Base-by-base conservation (phyloP, 371 early-diverging fungal species). In the Mucor plumbeus region DNA sequence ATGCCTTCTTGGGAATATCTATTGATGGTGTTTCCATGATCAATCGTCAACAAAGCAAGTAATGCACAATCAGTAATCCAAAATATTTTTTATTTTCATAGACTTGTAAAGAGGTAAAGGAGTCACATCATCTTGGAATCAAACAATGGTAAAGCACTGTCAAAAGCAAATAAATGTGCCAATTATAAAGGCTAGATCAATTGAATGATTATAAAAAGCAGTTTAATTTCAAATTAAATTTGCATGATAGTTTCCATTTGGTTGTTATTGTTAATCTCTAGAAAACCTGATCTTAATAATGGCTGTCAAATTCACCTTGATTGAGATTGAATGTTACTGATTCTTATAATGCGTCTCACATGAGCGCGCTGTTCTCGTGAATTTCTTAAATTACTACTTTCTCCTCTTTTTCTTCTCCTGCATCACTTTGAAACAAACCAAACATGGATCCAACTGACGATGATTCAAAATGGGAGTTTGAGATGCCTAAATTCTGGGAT, bases 1-100 rank as follows among this genome's bases (percentile, higher is more conserved):
- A 72, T 9, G 79, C 77, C 43, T 76, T 79, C 26, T 74, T 76
- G 31, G 80, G 74, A 26, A 69, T 62, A 5, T 75, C 71, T 4
- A 58, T 57, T 41, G 60, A 15, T 1, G 61, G 15, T 2, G 41
- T 19, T 15, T 57, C 57, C 58, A 58, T 64, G 15, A 17, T 64
- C 11, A 50, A 21, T 26, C 7, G 10, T 19, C 26, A 19, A 9
- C 11, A 26, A 50, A 21, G 21, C 26, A 21, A 21, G 19, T 19
- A 21, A 50, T 21, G 26, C 8, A 19, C 26, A 48, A 19, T 3
- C 44, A 44, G 44, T 40, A 17, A n/a, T 56, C 33, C 33, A 15
- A 56, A 59, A 59, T 59, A 50, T 50, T 50, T 50, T 50, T 26
- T 3, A 26, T 26, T 48, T 48, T 21, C 9, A 8, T 17, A 43